phyloP scores from a whole-genome alignment of 1,284 basidiomycete species.

The Neonothopanus nambi region DNA sequence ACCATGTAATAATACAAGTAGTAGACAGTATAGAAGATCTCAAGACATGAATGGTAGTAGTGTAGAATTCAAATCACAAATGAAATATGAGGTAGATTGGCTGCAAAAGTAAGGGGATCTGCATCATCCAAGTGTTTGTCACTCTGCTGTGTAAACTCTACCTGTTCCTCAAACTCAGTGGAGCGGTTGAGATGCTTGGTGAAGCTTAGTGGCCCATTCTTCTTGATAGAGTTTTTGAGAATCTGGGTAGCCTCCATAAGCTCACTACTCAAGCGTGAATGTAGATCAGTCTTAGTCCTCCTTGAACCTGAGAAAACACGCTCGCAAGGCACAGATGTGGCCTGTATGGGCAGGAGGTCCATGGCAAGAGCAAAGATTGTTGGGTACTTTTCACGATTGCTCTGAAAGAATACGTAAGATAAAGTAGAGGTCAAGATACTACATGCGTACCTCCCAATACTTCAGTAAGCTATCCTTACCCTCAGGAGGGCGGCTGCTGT shows the following conservation, averaged over 20 bases:
- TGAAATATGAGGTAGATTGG: too few relatives aligned
- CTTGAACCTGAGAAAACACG: constrained; percentile 25
- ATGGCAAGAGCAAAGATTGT: constrained; percentile 13
- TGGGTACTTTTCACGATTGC: neutral
- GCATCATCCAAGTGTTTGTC: too few relatives aligned
- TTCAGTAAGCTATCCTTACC: neutral
- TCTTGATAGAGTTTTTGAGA: constrained; percentile 24
- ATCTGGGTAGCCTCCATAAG: constrained; percentile 29
- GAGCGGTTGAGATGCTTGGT: too few relatives aligned
- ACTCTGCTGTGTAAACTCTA: too few relatives aligned
- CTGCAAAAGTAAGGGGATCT: too few relatives aligned
- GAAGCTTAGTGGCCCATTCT: constrained; percentile 21
- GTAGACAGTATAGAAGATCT: too few relatives aligned
- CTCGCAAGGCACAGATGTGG: constrained; percentile 25
- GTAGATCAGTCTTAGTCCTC: constrained; percentile 20
- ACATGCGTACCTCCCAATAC: neutral
- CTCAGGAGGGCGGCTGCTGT: too few relatives aligned
- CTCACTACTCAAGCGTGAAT: constrained; percentile 20
- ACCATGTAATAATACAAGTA: too few relatives aligned
- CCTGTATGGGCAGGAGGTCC: constrained; percentile 27
- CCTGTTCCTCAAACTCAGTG: too few relatives aligned
- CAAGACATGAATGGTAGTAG: too few relatives aligned
- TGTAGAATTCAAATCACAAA: too few relatives aligned
- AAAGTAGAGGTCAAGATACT: neutral
- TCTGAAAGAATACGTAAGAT: neutral